Percentiles rank a stretch among this genome's conserved stretches.
Conservation (phyloP, 208 protist genomes). For the Vickermania ingenoplastis region DNA sequence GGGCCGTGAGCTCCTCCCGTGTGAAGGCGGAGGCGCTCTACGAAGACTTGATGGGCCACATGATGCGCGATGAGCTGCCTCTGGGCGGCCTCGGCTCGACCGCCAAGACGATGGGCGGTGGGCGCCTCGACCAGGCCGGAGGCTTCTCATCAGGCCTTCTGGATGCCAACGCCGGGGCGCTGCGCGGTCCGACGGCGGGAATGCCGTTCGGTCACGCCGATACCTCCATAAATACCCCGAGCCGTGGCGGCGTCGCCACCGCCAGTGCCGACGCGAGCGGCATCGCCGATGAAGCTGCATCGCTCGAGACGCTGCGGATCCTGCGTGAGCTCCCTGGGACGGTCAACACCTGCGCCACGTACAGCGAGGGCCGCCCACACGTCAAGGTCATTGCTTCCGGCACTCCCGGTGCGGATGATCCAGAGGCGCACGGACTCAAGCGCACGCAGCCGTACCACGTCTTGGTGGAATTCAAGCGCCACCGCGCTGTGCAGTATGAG, state of each 20-base stretch:
- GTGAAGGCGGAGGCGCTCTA: neutral
- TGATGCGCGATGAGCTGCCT: neutral
- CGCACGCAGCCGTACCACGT: slow-evolving; percentile 70
- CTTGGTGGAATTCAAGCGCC: slow-evolving; percentile 86
- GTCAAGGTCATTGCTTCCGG: slow-evolving; percentile 18
- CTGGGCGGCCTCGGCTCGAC: too few species aligned
- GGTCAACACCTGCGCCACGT: slow-evolving; percentile 31
- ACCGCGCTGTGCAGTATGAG: slow-evolving; percentile 79
- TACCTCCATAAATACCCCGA: too few species aligned
- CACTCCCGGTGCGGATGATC: neutral
- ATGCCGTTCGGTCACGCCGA: too few species aligned
- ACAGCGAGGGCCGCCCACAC: slow-evolving; percentile 51
- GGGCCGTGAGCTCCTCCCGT: neutral
- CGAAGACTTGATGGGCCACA: neutral
- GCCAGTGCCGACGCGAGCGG: neutral
- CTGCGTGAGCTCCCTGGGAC: slow-evolving; percentile 89
- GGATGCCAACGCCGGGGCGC: too few species aligned
- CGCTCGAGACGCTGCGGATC: slow-evolving; percentile 89
- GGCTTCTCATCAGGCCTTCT: too few species aligned
- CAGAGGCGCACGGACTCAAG: slow-evolving; percentile 14
- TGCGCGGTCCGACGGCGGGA: too few species aligned
- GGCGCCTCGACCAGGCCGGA: too few species aligned
- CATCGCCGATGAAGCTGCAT: slow-evolving; percentile 58
- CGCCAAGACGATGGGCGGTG: neutral
- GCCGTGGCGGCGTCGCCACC: neutral